Conservation (phyloP, 805 yeast species). For the Ogataea wickerhamii region DNA sequence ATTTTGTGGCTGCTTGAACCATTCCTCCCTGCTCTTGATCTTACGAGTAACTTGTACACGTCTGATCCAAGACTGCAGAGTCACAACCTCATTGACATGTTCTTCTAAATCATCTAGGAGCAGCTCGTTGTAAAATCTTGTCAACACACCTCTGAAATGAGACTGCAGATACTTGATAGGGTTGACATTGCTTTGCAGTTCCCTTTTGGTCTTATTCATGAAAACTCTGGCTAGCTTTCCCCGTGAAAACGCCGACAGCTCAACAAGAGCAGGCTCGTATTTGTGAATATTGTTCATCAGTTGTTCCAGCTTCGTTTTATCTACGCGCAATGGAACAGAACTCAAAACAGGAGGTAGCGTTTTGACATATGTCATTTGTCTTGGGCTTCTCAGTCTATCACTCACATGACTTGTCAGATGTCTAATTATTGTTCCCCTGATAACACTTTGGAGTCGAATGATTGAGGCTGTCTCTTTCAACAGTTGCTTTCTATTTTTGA, state of each 20-base stretch:
- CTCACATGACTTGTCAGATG: slow-evolving; percentile 4
- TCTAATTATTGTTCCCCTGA: slow-evolving; percentile 41
- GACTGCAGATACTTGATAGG: slow-evolving; percentile 51
- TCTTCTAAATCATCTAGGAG: slow-evolving; percentile 51
- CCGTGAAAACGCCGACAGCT: slow-evolving; percentile 41
- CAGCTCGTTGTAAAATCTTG: slow-evolving; percentile 54
- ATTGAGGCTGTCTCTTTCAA: slow-evolving; percentile 23
- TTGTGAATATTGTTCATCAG: not conserved
- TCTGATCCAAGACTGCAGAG: slow-evolving; percentile 53
- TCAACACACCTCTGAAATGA: slow-evolving; percentile 56
- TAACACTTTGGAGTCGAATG: slow-evolving; percentile 38
- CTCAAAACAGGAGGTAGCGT: not conserved
- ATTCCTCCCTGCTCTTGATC: slow-evolving; percentile 33
- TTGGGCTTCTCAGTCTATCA: not conserved
- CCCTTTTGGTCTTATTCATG: slow-evolving; percentile 16
- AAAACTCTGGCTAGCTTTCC: slow-evolving; percentile 39
- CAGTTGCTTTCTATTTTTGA: slow-evolving; percentile 18
- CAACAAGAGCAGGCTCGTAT: slow-evolving; percentile 26
- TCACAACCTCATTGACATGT: slow-evolving; percentile 36
- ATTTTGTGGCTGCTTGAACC: slow-evolving; percentile 50
- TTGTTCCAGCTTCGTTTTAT: not conserved
- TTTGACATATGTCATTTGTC: not conserved
- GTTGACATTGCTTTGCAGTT: slow-evolving; percentile 20
- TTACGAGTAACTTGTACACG: slow-evolving; percentile 43
- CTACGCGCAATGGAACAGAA: not conserved